These are phyloP conservation scores for Cyclocybe cylindracea DNA, from an alignment of 768 basidiomycete species.

Conservation along the genomic window DNA sequence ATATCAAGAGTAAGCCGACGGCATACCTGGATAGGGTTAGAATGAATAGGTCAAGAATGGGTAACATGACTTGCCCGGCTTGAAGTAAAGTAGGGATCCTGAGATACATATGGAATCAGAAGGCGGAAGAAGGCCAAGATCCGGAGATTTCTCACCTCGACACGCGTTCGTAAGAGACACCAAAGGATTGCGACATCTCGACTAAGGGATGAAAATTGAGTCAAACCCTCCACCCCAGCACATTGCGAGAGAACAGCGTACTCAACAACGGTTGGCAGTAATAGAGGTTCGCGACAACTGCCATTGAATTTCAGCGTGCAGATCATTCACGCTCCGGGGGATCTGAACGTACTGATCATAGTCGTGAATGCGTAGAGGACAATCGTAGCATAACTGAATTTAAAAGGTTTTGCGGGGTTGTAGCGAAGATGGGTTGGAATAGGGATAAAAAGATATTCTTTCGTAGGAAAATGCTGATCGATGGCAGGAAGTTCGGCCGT, in stretches of 20 bases:
- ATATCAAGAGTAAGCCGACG: conserved; percentile 69
- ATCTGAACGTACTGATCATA: conserved; percentile 46
- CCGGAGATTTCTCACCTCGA: conserved; percentile 9
- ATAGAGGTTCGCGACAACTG: conserved; percentile 71
- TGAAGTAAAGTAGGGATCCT: conserved; percentile 68
- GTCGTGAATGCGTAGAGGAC: conserved; percentile 60
- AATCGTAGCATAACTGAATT: conserved; percentile 56
- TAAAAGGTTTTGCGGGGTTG: conserved; percentile 47
- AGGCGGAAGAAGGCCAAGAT: neutral
- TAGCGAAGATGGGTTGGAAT: conserved; percentile 59
- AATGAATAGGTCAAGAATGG: neutral
- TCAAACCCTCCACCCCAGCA: neutral
- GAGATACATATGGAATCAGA: neutral
- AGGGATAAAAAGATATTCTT: conserved; percentile 42
- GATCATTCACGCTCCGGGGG: too few relatives aligned
- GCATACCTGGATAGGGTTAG: conserved; percentile 52
- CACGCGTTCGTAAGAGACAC: conserved; percentile 19
- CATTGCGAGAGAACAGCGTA: conserved; percentile 27
- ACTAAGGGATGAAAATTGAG: conserved; percentile 24
- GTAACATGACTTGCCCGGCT: conserved; percentile 48
- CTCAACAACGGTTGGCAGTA: conserved; percentile 81
- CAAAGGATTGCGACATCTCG: conserved; percentile 31
- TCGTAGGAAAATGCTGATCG: neutral
- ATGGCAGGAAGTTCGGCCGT: too few relatives aligned
- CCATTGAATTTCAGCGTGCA: too few relatives aligned